Percentiles rank a stretch among this genome's conserved stretches.
These are phyloP conservation scores for Camellia sinensis DNA, from an alignment of 148 eudicot genomes.

Conservation along the genomic window DNA sequence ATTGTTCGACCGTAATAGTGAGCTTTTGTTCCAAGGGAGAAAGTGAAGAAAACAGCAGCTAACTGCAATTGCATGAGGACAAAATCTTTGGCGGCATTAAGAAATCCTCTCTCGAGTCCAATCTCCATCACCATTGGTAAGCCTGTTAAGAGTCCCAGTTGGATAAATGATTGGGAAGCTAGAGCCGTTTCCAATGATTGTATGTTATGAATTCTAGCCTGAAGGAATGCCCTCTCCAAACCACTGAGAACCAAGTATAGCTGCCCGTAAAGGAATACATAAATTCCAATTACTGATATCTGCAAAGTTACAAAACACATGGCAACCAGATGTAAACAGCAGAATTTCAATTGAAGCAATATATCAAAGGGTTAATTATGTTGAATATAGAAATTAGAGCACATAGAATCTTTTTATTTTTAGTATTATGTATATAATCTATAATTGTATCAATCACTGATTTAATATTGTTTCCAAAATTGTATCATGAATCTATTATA, in stretches of 20 bases:
- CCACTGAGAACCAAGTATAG: conserved; percentile 98
- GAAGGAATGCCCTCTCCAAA: conserved; percentile 61
- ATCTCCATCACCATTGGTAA: conserved; percentile 96
- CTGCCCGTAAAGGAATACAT: conserved; percentile 94
- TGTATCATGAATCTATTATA: no score
- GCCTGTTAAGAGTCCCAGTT: conserved; percentile 91
- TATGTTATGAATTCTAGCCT: conserved; percentile 74
- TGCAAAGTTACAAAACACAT: conserved; percentile 35
- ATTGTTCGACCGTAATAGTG: conserved; percentile 92
- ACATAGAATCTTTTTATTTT: no score
- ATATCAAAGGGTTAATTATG: neutral
- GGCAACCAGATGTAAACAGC: neutral
- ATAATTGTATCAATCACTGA: no score
- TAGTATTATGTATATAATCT: no score
- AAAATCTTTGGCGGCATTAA: conserved; percentile 77
- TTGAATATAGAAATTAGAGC: no score
- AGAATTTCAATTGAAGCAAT: neutral
- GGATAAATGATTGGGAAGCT: conserved; percentile 93
- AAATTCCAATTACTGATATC: conserved; percentile 80
- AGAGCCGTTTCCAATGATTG: conserved; percentile 83
- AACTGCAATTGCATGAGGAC: conserved; percentile 96
- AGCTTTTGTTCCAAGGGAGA: conserved; percentile 83
- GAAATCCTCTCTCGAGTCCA: conserved; percentile 79
- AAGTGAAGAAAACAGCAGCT: conserved; percentile 95
- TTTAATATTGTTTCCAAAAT: no score